Evolutionary conservation across 768 basidiomycete species (phyloP), one percentile per base, ranked within the genome.

Genomic region (Suillus bovinus): DNA sequence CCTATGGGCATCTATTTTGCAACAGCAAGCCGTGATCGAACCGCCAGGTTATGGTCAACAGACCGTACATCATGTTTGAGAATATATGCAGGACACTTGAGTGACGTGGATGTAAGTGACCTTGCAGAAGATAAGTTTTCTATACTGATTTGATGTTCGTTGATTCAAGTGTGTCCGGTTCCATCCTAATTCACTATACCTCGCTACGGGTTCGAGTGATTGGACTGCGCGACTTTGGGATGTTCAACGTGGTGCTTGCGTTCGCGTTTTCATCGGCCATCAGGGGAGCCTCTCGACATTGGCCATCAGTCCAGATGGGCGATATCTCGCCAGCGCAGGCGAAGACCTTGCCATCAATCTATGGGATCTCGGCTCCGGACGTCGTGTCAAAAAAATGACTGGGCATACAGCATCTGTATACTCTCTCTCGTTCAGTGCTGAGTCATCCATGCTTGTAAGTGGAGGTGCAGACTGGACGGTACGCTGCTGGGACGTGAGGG

Each of bases 1-100:
- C 96, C 97, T 11, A 88, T 94, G 81, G 96, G 97, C 5, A 86
- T 96, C n/a, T 98, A 99, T 77, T 99, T 99, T 74, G 96, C 97
- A 8, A 96, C 93, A 20, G 96, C 87, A 20, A 96, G 95, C 68
- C 80, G 97, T 59, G 97, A 99, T 75, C 80, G 93, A 63, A 97
- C 97, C 5, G 97, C 97, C 0, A 82, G 96, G 70, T 81, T 99
- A 57, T 99, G 97, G 97, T 94, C 92, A 22, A 96, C 96, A 1
- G 97, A 99, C 71, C 82, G 94, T 62, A 87, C 87, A 11, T 86
- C 88, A 7, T 91, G 94, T 62, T 72, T 99, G 60, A 80, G 97
- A 64, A 88, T 98, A 68, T 99, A 96, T 75, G 95, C 93, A 5
- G 97, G 97, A 0, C 97, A 99, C 78, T 70, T 98, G 67, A 93